Conservation (phyloP, 495 filamentous ascomycete genomes). For the Copromyces sp. region DNA sequence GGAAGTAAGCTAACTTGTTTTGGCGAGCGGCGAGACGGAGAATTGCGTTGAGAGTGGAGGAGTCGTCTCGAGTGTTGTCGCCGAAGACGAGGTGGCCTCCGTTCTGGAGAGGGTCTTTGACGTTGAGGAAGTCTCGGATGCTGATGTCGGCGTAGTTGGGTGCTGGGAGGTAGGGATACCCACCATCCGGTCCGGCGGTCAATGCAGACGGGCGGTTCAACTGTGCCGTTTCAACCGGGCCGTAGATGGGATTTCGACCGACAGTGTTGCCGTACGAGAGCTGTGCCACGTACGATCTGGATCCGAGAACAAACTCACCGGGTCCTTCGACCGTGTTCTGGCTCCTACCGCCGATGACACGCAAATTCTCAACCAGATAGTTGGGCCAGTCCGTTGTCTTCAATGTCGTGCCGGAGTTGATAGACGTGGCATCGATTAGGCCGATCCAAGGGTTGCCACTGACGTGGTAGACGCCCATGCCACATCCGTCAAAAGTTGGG, state of each 20-base stretch:
- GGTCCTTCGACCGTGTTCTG: conserved; percentile 28
- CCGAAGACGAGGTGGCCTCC: conserved; percentile 28
- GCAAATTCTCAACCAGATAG: conserved; percentile 34
- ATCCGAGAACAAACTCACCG: conserved; percentile 14
- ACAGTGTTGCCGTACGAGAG: conserved; percentile 45
- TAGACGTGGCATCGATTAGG: conserved; percentile 28
- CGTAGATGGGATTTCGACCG: conserved; percentile 50
- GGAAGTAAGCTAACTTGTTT: conserved; percentile 36
- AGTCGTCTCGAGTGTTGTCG: conserved; percentile 29
- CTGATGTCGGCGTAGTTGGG: conserved; percentile 29
- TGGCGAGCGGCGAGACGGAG: conserved; percentile 23
- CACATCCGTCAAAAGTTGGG: conserved; percentile 43
- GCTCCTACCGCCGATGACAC: neutral
- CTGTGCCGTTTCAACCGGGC: conserved; percentile 28
- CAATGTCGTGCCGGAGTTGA: conserved; percentile 31
- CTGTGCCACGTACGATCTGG: conserved; percentile 18
- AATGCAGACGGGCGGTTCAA: conserved; percentile 17
- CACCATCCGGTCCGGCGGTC: conserved; percentile 17
- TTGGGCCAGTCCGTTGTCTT: conserved; percentile 26
- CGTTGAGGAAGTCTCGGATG: conserved; percentile 30
- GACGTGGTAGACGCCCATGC: conserved; percentile 47
- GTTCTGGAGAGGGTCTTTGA: conserved; percentile 34
- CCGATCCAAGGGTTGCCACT: conserved; percentile 31
- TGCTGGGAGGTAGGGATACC: conserved; percentile 22
- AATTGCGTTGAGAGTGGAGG: conserved; percentile 28